These are phyloP conservation scores for Aegilops speltoides DNA, from an alignment of 176 grass and related monocot genomes.

Conservation along the genomic window DNA sequence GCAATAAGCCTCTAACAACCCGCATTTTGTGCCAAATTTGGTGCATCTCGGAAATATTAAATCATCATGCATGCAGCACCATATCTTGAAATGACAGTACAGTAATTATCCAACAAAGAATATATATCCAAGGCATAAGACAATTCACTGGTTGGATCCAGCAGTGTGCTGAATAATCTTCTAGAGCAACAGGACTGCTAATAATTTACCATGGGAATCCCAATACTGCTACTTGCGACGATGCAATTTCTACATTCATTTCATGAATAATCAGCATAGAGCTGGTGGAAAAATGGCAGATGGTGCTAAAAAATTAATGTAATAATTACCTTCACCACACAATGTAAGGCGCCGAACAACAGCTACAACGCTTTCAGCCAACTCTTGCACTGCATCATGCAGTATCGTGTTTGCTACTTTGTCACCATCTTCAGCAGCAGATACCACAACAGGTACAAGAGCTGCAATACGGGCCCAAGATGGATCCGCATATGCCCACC, in stretches of 20 bases:
- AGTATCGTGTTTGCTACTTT: conserved; percentile 98
- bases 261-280: conserved; percentile 11
- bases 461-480: conserved; percentile 99
- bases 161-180: background rate
- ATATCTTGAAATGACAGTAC: conserved; percentile 11
- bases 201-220: background rate
- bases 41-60: background rate
- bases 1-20: background rate
- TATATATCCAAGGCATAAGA: background rate
- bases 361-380: conserved; percentile 89
- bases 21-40: background rate
- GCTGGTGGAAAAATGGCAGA: background rate
- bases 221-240: background rate
- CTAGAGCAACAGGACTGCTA: background rate
- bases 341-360: conserved; percentile 82
- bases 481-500: conserved; percentile 96
- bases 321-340: conserved; percentile 75
- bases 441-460: conserved; percentile 90
- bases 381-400: conserved; percentile 74
- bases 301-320: background rate
- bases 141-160: background rate
- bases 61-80: background rate
- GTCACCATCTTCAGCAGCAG: conserved; percentile 91
- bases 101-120: background rate
- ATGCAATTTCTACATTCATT: background rate